phyloP scores from a whole-genome alignment of 257 asterid species.

The Fraxinus quadrangulata region DNA sequence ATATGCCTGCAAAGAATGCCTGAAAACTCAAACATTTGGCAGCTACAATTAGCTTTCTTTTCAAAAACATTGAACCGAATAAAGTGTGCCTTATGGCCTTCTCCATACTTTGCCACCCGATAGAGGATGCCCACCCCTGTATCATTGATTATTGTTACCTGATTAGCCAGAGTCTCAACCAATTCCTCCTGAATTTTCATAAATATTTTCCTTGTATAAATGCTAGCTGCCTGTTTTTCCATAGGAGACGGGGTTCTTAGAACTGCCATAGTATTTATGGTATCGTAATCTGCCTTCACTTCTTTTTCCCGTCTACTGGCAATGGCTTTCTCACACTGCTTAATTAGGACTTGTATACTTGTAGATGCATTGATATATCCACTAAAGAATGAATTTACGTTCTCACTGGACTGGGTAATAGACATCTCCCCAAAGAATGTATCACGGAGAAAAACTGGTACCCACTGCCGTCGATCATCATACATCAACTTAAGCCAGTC shows the following conservation, averaged over 20 bases:
- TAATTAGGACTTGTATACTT: slow-evolving; percentile 66
- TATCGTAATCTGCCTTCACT: slow-evolving; percentile 90
- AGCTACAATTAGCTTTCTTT: slow-evolving; percentile 87
- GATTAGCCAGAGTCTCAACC: slow-evolving; percentile 82
- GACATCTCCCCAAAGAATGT: slow-evolving; percentile 94
- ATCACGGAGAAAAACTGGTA: slow-evolving; percentile 81
- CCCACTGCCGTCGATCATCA: slow-evolving; percentile 81
- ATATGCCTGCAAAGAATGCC: slow-evolving; percentile 93
- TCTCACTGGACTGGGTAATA: slow-evolving; percentile 73
- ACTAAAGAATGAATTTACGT: slow-evolving; percentile 88
- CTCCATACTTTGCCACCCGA: slow-evolving; percentile 80
- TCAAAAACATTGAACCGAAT: slow-evolving; percentile 81
- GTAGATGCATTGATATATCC: slow-evolving; percentile 96
- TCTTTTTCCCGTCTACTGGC: slow-evolving; percentile 97
- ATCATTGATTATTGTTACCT: slow-evolving; percentile 75
- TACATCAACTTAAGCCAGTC: slow-evolving; percentile 76
- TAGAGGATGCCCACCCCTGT: slow-evolving; percentile 70
- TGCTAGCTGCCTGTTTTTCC: slow-evolving; percentile 96
- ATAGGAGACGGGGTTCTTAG: slow-evolving; percentile 94
- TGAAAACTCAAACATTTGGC: slow-evolving; percentile 94
- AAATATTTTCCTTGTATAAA: slow-evolving; percentile 80
- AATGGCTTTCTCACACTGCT: slow-evolving; percentile 81
- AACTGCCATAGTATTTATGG: slow-evolving; percentile 64
- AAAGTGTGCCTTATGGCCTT: slow-evolving; percentile 67
- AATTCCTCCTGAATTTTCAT: slow-evolving; percentile 87